Conservation (phyloP, 768 basidiomycete species). For the Lactifluus subvellereus region DNA sequence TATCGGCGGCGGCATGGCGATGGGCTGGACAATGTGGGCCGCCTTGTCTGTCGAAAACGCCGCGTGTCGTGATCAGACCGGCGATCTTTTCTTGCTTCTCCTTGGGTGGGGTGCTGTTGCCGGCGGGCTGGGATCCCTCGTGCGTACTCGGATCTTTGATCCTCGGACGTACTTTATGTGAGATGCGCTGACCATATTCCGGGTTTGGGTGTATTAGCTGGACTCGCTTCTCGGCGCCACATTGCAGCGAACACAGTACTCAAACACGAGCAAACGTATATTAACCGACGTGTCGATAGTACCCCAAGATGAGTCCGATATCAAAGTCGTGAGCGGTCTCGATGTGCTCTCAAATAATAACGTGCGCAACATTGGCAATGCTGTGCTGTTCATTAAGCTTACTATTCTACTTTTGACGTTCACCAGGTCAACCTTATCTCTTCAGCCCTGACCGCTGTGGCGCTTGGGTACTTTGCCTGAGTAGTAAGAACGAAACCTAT, state of each 20-base stretch:
- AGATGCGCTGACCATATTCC: not conserved
- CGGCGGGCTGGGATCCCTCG: conserved; percentile 77
- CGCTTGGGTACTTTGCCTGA: conserved; percentile 22
- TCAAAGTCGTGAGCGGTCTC: conserved; percentile 56
- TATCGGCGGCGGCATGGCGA: conserved; percentile 60
- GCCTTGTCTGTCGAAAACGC: conserved; percentile 58
- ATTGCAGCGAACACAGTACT: conserved; percentile 74
- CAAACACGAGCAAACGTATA: conserved; percentile 51
- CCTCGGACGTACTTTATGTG: not conserved
- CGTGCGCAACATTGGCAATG: conserved; percentile 36
- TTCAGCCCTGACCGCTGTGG: conserved; percentile 22
- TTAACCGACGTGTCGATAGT: conserved; percentile 48
- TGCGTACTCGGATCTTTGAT: conserved; percentile 33
- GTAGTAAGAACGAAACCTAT: not conserved
- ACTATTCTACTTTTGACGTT: not conserved
- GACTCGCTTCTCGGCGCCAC: conserved; percentile 89
- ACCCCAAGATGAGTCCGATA: conserved; percentile 33
- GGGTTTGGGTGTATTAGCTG: conserved; percentile 39
- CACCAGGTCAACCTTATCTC: conserved; percentile 24
- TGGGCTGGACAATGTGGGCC: conserved; percentile 57
- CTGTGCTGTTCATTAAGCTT: not conserved
- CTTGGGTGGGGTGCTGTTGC: conserved; percentile 55
- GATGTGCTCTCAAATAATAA: conserved; percentile 81
- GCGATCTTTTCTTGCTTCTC: conserved; percentile 37
- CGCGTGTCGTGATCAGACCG: conserved; percentile 42